These are phyloP conservation scores for Apiospora malaysiana DNA, from an alignment of 2,329 filamentous ascomycete species.

Conservation along the genomic window DNA sequence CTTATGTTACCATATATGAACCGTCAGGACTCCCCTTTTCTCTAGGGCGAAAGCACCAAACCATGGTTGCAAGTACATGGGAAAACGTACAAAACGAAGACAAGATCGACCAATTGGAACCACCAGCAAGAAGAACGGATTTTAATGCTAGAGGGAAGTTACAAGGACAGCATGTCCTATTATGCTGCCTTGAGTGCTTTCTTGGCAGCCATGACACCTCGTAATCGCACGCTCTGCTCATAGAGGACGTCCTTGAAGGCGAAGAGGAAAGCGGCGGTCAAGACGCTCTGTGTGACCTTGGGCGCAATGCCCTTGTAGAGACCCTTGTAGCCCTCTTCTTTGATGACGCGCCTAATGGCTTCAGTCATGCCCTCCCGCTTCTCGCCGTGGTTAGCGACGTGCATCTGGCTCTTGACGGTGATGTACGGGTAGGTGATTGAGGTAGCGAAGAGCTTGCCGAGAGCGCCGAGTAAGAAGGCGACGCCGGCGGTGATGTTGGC, in stretches of 20 bases:
- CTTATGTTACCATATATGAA: not conserved
- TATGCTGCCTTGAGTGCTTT: slow-evolving; percentile 41
- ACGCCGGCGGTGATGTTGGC: slow-evolving; percentile 80
- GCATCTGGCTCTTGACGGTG: slow-evolving; percentile 97
- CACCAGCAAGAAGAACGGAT: not conserved
- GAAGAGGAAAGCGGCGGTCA: slow-evolving; percentile 95
- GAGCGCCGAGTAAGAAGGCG: slow-evolving; percentile 87
- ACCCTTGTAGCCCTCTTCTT: slow-evolving; percentile 88
- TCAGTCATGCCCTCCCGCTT: slow-evolving; percentile 81
- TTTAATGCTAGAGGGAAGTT: not conserved
- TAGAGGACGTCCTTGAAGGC: slow-evolving; percentile 98
- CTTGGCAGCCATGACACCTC: slow-evolving; percentile 50
- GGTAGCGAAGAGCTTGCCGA: slow-evolving; percentile 95
- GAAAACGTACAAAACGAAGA: not conserved
- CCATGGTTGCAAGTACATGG: not conserved
- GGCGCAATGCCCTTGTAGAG: slow-evolving; percentile 95
- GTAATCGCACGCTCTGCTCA: slow-evolving; percentile 75
- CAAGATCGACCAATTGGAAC: not conserved
- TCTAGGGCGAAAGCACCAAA: slow-evolving; percentile 12
- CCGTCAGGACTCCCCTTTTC: not conserved
- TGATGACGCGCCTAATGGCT: slow-evolving; percentile 79
- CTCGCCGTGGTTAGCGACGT: slow-evolving; percentile 80
- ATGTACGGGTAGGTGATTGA: slow-evolving; percentile 97
- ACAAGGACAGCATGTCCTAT: not conserved
- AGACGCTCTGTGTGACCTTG: slow-evolving; percentile 95